These are phyloP conservation scores for Pseudozyma flocculosa DNA, from an alignment of 1,284 basidiomycete genomes.

Conservation along the genomic window DNA sequence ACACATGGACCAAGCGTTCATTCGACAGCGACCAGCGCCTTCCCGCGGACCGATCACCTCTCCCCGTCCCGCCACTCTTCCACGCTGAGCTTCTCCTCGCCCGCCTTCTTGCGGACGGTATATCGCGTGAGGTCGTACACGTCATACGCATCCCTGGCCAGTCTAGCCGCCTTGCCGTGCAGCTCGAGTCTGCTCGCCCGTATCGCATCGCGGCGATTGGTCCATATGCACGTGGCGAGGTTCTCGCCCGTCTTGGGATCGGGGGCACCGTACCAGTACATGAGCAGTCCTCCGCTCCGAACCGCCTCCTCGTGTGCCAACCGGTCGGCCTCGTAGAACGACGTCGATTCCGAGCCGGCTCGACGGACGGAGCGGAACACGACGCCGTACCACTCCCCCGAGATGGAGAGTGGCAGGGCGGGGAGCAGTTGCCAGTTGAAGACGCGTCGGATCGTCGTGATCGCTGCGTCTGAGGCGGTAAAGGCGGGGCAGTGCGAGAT, in stretches of 20 bases:
- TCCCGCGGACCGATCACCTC: no score
- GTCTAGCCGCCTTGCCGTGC: conserved; percentile 34
- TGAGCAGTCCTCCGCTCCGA: conserved; percentile 37
- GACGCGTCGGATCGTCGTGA: conserved; percentile 9
- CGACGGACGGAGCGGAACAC: conserved; percentile 41
- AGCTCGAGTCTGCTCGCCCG: conserved; percentile 26
- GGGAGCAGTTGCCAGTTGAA: conserved; percentile 45
- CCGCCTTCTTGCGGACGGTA: conserved; percentile 22
- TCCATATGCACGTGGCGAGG: conserved; percentile 54
- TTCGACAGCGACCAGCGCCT: no score
- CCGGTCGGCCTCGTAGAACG: conserved; percentile 47
- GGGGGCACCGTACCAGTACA: conserved; percentile 53
- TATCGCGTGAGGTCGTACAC: conserved; percentile 42
- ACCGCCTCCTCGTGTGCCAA: conserved; percentile 50
- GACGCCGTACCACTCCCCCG: conserved; percentile 46
- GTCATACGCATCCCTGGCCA: conserved; percentile 31
- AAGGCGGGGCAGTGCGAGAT: conserved; percentile 29
- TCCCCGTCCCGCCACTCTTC: conserved; percentile 30
- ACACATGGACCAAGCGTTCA: no score
- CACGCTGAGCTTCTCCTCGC: conserved; percentile 20
- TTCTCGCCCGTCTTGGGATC: conserved; percentile 37
- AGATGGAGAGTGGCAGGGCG: conserved; percentile 7
- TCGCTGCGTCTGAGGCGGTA: conserved; percentile 7
- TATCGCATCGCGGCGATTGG: conserved; percentile 23
- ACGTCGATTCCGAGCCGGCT: conserved; percentile 18